phyloP scores from a whole-genome alignment of 352 stramenopile species.

The Peronospora belbahrii region DNA sequence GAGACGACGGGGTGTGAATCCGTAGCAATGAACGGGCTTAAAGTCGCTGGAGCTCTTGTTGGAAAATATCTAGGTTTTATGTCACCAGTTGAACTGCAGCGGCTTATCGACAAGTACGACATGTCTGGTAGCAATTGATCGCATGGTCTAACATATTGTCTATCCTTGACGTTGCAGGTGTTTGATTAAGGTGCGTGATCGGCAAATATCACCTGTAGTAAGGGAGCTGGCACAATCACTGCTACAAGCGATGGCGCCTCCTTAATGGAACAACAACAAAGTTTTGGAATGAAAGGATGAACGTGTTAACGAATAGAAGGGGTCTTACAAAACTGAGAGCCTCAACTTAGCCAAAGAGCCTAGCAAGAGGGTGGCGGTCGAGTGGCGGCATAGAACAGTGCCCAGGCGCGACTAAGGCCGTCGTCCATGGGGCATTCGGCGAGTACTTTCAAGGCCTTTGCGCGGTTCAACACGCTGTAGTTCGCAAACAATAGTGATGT shows the following conservation, averaged over 20 bases:
- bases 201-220: conserved; percentile 16
- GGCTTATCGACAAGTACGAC: conserved; percentile 29
- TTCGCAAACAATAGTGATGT: conserved; percentile 58
- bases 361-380: conserved; percentile 22
- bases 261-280: conserved; percentile 1
- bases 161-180: conserved; percentile 18
- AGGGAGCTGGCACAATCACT: conserved; percentile 46
- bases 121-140: not conserved
- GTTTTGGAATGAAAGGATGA: conserved; percentile 3
- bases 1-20: conserved; percentile 19
- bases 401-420: conserved; percentile 59
- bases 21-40: conserved; percentile 47
- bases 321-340: not conserved
- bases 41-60: conserved; percentile 47
- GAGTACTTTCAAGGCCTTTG: conserved; percentile 32
- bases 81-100: conserved; percentile 14
- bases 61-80: conserved; percentile 41
- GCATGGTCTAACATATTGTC: not conserved
- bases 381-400: conserved; percentile 50
- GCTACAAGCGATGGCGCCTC: conserved; percentile 31
- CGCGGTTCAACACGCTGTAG: conserved; percentile 38
- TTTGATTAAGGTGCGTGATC: conserved; percentile 30
- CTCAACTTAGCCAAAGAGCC: not conserved
- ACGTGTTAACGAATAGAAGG: not conserved
- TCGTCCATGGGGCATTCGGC: conserved; percentile 52